phyloP scores from a whole-genome alignment of 805 yeast genomes.

The Monosporozyma aquatica region DNA sequence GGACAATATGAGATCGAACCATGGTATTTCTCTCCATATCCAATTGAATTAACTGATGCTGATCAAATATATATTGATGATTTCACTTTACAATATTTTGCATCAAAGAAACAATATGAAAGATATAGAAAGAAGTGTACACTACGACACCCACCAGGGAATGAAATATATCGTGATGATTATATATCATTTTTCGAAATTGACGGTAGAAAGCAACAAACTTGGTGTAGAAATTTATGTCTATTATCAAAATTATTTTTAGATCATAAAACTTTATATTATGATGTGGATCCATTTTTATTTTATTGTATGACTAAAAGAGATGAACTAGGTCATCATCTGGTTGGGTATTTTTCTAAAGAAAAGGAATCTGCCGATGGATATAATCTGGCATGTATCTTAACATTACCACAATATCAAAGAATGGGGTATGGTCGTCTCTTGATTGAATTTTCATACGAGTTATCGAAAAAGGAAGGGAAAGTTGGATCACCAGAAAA shows the following conservation, averaged over 20 bases:
- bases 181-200: constrained; percentile 92
- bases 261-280: constrained; percentile 93
- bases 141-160: constrained; percentile 94
- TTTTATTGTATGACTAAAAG: constrained; percentile 91
- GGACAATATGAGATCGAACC: constrained; percentile 94
- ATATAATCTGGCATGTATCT: constrained; percentile 93
- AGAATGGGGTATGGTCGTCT: constrained; percentile 89
- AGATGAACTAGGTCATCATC: constrained; percentile 87
- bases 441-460: constrained; percentile 88
- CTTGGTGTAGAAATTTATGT: constrained; percentile 96
- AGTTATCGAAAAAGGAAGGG: constrained; percentile 75
- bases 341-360: constrained; percentile 93
- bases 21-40: constrained; percentile 98
- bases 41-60: constrained; percentile 86
- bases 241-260: constrained; percentile 79
- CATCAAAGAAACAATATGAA: constrained; percentile 84
- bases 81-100: constrained; percentile 80
- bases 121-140: constrained; percentile 83
- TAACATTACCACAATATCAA: constrained; percentile 93
- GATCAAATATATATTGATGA: constrained; percentile 88
- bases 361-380: constrained; percentile 94
- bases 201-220: constrained; percentile 91
- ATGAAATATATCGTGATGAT: constrained; percentile 90
- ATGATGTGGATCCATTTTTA: constrained; percentile 95
- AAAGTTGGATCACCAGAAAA: constrained; percentile 96